Evolutionary conservation across 352 stramenopile genomes (phyloP), one percentile per base, ranked within the genome.

Genomic region (Phytophthora vignae): DNA sequence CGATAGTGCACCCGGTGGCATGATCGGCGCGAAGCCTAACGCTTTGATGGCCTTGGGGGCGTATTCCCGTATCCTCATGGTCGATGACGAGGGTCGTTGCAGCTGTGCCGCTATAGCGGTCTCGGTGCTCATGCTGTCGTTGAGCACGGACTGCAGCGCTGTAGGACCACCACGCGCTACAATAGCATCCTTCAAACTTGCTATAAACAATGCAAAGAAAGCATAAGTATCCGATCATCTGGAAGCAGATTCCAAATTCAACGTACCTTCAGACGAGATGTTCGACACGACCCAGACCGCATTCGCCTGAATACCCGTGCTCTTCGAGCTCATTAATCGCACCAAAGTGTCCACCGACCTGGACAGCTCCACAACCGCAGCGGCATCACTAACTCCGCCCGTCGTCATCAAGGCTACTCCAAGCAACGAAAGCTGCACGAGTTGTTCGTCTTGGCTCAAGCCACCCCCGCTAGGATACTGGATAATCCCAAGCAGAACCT

Each of bases 281-380:
- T 95, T 95, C 12, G 85, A 92, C 19, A 95, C 74, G 2, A 95
- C 81, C 88, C 88, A 93, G 2, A 93, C 88, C 15, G 83, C 80
- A 55, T 92, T 91, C 22, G 88, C 84, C 59, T 93, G 84, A 8
- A 93, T 79, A 38, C 77, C 82, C 4, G 72, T 52, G 38, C 82
- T 90, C 60, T 78, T 86, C 29, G 84, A 87, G 31, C 57, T 74
- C 49, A 95, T 55, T 11, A 92, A 70, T 1, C 38, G 40, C 1
- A 95, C 58, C 21, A 95, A 44, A 4, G 69, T 72, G 25, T 83
- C 74, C 10, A 93, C 48, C 22, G 74, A 70, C 11, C 60, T 48
- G 1, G 76, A 64, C 15, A 95, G 60, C 17, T 87, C 71, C 7
- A 78, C 66, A 9, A 67, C 60, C 54, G 71, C 71, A 48, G 60